Evolutionary conservation across 495 filamentous ascomycete genomes (phyloP).

Genomic region (Penicillium coffeae): DNA sequence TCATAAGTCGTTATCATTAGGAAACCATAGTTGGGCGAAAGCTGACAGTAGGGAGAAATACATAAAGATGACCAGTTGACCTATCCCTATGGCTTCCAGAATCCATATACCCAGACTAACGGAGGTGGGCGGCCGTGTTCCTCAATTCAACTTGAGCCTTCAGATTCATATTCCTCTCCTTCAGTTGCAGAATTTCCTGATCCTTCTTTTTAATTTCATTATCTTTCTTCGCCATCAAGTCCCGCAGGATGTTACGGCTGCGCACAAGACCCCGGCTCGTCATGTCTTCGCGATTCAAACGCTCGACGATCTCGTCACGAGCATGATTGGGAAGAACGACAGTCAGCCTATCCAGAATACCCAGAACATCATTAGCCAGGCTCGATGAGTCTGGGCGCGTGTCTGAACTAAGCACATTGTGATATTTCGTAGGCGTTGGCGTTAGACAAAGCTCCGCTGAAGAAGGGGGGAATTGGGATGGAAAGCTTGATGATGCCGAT

Average conservation of each 20-base stretch:
- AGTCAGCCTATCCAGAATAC: constrained; percentile 45
- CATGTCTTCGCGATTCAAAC: constrained; percentile 55
- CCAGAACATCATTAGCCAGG: constrained; percentile 48
- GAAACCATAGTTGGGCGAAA: too few species aligned
- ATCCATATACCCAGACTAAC: too few species aligned
- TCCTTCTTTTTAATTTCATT: constrained; percentile 58
- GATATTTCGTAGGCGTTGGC: constrained; percentile 49
- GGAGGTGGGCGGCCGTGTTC: too few species aligned
- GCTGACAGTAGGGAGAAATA: too few species aligned
- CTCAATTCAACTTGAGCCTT: constrained; percentile 33
- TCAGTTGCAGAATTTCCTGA: constrained; percentile 54
- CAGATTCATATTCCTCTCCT: constrained; percentile 36
- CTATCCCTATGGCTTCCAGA: too few species aligned
- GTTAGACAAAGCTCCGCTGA: constrained; percentile 40
- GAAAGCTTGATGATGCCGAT: background rate
- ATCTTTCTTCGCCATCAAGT: too few species aligned
- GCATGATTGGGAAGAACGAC: constrained; percentile 40
- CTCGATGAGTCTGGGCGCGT: constrained; percentile 36
- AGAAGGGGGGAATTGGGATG: constrained; percentile 21
- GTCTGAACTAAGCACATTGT: constrained; percentile 26
- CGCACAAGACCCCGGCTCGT: constrained; percentile 53
- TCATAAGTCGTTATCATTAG: background rate
- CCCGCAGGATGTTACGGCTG: constrained; percentile 59
- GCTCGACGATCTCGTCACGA: constrained; percentile 36
- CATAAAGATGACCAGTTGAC: too few species aligned